Base-by-base conservation (phyloP, 2,329 filamentous ascomycete genomes). In the Fusarium cicatricum region DNA sequence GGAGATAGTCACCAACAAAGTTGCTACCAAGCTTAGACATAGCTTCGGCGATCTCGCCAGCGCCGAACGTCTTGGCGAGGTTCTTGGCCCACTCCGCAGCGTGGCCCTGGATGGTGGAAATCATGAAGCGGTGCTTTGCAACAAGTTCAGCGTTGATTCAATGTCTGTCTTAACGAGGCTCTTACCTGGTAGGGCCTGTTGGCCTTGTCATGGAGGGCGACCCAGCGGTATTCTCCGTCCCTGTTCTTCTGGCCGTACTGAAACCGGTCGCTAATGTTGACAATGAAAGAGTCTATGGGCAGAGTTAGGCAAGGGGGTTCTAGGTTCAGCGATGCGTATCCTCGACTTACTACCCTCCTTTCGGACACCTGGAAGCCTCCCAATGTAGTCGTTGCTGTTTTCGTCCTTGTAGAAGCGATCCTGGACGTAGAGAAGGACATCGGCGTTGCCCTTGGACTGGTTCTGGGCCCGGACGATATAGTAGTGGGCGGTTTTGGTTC, bases 161-260 rank as follows among this genome's bases (percentile, higher is more conserved):
- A n/a, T n/a, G n/a, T n/a, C n/a, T n/a, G n/a, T n/a, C n/a, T n/a
- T n/a, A n/a, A n/a, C n/a, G n/a, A n/a, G n/a, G n/a, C n/a, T 6
- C 11, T 37, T 53, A 65, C 62, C 52, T 65, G 62, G 10, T 55
- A 62, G 1, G 41, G 21, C 23, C 58, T 65, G 49, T 65, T 65
- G 3, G 39, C 44, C 32, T 55, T 60, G n/a, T 65, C 55, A 1
- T 65, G 62, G 1, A 65, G 52, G 9, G 21, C 49, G 2, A 65
- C 12, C 61, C 61, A 65, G 9, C 62, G 62, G 0, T 41, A 41
- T 0, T 65, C 58, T 0, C 62, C 58, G 16, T n/a, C 45, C 12
- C 37, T 53, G 38, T 55, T 65, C 50, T 55, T 62, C 58, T 65
- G 36, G 2, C 62, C 62, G 4, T 65, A 65, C 34, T 65, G 62